Evolutionary conservation across 345 rosid genomes (phyloP).

Genomic region (Salix dunnii): DNA sequence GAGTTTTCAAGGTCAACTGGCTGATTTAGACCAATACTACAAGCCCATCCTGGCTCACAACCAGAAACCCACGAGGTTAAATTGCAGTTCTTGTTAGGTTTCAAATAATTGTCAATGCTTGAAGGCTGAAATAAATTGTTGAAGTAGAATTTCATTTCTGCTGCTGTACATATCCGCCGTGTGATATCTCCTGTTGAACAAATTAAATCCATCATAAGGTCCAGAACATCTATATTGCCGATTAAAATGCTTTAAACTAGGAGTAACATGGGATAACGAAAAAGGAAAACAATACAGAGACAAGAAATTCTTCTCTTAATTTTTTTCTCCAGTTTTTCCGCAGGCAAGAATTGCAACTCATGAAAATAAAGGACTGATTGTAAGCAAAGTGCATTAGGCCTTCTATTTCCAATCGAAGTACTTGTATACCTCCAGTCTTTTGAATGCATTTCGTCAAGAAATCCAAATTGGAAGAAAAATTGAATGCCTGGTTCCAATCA

Average conservation of each 20-base stretch:
- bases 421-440: conserved; percentile 47
- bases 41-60: conserved; percentile 98
- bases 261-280: background rate
- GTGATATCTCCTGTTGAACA: conserved; percentile 48
- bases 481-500: conserved; percentile 83
- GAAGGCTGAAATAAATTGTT: conserved; percentile 43
- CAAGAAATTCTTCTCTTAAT: no score
- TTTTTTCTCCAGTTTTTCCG: background rate
- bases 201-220: background rate
- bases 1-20: conserved; percentile 54
- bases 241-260: no score
- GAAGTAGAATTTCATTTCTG: conserved; percentile 75
- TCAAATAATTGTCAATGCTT: conserved; percentile 33
- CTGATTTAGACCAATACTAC: conserved; percentile 47
- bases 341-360: background rate
- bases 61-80: conserved; percentile 79
- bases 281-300: no score
- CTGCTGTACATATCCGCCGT: conserved; percentile 63
- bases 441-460: conserved; percentile 63
- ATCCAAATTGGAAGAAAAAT: conserved; percentile 65
- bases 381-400: background rate
- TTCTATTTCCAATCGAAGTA: background rate
- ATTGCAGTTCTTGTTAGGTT: conserved; percentile 74
- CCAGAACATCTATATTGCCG: no score
- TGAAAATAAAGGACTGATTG: no score